A percentile compares a stretch with the other conserved stretches of the same genome.
phyloP scores from a whole-genome alignment of 2,329 filamentous ascomycete species.

The Fusarium sp. region DNA sequence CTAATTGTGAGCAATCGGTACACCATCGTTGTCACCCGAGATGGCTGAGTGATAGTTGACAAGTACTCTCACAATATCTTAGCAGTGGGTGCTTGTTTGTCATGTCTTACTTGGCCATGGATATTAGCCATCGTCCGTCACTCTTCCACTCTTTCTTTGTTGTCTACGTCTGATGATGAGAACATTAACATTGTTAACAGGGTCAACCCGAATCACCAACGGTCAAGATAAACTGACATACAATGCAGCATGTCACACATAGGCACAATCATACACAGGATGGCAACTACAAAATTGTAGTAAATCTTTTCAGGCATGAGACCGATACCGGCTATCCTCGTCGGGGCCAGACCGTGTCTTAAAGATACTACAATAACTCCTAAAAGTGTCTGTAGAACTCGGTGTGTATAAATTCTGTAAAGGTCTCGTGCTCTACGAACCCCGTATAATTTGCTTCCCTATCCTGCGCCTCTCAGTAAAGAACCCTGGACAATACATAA shows the following conservation, averaged over 20 bases:
- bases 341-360: neutral
- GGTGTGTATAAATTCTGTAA: neutral
- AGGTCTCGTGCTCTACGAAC: neutral
- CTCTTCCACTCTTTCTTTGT: neutral
- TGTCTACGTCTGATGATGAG: neutral
- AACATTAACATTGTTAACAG: neutral
- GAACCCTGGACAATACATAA: constrained; percentile 1
- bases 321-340: no score
- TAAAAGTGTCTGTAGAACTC: neutral
- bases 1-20: neutral
- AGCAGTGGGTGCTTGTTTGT: neutral
- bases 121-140: neutral
- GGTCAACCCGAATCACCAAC: neutral
- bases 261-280: neutral
- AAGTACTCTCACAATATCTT: neutral
- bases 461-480: constrained; percentile 19
- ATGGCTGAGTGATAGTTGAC: neutral
- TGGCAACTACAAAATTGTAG: neutral
- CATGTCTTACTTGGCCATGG: neutral
- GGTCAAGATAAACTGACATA: neutral
- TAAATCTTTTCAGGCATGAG: neutral
- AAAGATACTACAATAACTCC: neutral
- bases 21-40: neutral
- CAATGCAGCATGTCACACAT: neutral
- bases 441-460: neutral